phyloP scores from a whole-genome alignment of 495 filamentous ascomycete genomes.

The Penicillium tannophilum region DNA sequence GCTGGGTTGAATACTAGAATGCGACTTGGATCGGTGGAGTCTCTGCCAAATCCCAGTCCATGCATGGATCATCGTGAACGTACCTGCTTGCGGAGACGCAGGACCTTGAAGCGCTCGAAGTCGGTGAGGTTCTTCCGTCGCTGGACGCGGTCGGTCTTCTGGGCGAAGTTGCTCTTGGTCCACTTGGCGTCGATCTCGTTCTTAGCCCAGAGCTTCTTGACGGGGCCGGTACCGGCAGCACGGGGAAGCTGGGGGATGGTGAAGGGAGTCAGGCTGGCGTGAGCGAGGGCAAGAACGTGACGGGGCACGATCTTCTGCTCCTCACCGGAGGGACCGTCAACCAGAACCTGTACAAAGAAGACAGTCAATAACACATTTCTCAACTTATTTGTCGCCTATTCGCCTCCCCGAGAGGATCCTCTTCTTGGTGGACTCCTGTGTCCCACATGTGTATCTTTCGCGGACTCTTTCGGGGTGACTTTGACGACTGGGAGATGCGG shows the following conservation, averaged over 20 bases:
- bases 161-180: conserved; percentile 83
- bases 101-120: conserved; percentile 99
- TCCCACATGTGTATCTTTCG: neutral
- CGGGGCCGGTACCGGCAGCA: conserved; percentile 76
- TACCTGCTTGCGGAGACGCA: conserved; percentile 96
- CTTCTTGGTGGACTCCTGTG: conserved; percentile 2
- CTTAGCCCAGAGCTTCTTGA: conserved; percentile 85
- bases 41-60: neutral
- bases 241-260: conserved; percentile 86
- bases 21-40: neutral
- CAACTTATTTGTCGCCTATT: neutral
- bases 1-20: neutral
- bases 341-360: conserved; percentile 68
- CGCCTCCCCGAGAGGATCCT: conserved; percentile 11
- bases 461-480: conserved; percentile 12
- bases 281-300: conserved; percentile 75
- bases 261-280: conserved; percentile 86
- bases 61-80: conserved; percentile 19
- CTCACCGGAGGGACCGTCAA: conserved; percentile 87
- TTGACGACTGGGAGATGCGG: conserved; percentile 40
- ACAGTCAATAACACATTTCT: conserved; percentile 37
- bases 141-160: conserved; percentile 79
- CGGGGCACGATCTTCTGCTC: conserved; percentile 76
- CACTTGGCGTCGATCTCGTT: conserved; percentile 88
- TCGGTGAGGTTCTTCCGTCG: conserved; percentile 90